A percentile compares a stretch with the other conserved stretches of the same genome.
Evolutionary conservation across 2,329 filamentous ascomycete species (phyloP).

Genomic region (Daldinia sp.): DNA sequence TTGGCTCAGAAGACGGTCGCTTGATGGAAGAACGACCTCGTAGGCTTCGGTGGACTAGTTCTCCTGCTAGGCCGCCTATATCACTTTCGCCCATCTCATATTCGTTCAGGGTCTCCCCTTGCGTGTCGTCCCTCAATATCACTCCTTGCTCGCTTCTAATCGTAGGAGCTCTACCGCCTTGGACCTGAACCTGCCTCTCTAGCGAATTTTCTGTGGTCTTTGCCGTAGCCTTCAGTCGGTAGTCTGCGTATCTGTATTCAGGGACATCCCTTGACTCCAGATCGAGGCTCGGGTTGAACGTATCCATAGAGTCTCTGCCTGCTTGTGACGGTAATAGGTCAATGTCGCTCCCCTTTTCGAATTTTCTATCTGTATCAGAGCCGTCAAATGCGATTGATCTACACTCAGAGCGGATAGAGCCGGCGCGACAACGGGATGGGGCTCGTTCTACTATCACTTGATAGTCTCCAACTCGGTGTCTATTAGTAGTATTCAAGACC

Average conservation of each 20-base stretch:
- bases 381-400: conserved; percentile 34
- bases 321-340: conserved; percentile 52
- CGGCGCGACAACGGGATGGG: conserved; percentile 23
- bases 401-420: conserved; percentile 38
- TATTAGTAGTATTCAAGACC: conserved; percentile 8
- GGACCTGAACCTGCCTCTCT: conserved; percentile 48
- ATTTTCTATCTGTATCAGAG: conserved; percentile 26
- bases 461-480: conserved; percentile 23
- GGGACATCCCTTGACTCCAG: conserved; percentile 45
- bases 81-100: conserved; percentile 21
- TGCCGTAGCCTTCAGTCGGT: conserved; percentile 41
- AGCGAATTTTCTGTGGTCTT: conserved; percentile 48
- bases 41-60: conserved; percentile 8
- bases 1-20: conserved; percentile 41
- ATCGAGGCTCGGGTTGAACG: conserved; percentile 50
- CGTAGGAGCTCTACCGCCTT: conserved; percentile 45
- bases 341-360: conserved; percentile 48
- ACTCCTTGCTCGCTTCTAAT: conserved; percentile 52
- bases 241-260: conserved; percentile 45
- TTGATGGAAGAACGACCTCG: not conserved
- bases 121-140: conserved; percentile 48
- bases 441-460: conserved; percentile 16
- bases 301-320: conserved; percentile 50
- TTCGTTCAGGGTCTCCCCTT: conserved; percentile 34
- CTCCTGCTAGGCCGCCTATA: conserved; percentile 10